Percentiles rank a stretch among this genome's conserved stretches.
Evolutionary conservation across 2,329 filamentous ascomycete genomes (phyloP).

Genomic region (Sporothrix inflata): DNA sequence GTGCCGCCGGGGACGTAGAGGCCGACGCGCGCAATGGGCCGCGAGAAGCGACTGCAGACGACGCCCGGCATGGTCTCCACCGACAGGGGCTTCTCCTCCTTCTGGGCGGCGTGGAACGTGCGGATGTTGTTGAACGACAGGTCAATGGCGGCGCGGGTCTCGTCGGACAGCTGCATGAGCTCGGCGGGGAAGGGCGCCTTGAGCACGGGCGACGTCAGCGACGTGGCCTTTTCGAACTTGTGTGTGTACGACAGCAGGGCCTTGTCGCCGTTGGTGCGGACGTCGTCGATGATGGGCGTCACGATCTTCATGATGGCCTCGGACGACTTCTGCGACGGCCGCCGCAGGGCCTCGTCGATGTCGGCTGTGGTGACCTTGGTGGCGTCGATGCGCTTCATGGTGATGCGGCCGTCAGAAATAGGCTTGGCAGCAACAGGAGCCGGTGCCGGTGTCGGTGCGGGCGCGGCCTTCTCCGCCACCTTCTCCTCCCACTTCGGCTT

Average conservation of each 20-base stretch:
- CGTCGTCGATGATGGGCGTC: constrained; percentile 85
- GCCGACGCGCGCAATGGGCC: constrained; percentile 94
- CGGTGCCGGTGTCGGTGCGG: constrained; percentile 25
- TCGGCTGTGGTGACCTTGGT: constrained; percentile 64
- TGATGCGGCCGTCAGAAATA: constrained; percentile 59
- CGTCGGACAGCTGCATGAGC: constrained; percentile 81
- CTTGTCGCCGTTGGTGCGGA: constrained; percentile 81
- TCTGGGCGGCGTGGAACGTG: constrained; percentile 91
- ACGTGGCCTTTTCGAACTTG: constrained; percentile 96
- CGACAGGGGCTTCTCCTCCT: constrained; percentile 76
- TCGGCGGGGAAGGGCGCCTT: constrained; percentile 83
- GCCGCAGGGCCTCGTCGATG: constrained; percentile 75
- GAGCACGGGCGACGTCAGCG: constrained; percentile 84
- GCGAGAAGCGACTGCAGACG: constrained; percentile 86
- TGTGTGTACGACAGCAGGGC: constrained; percentile 92
- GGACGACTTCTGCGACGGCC: constrained; percentile 93
- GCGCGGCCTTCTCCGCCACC: constrained; percentile 47
- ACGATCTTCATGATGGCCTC: constrained; percentile 92
- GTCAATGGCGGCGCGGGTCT: constrained; percentile 92
- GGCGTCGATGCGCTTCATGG: constrained; percentile 80
- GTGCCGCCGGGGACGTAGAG: constrained; percentile 96
- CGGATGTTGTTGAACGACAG: constrained; percentile 91
- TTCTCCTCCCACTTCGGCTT: constrained; percentile 92
- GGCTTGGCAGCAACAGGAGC: constrained; percentile 36
- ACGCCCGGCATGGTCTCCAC: constrained; percentile 99